Percentiles rank a stretch among this genome's conserved stretches.
Conservation (phyloP, 2,329 filamentous ascomycete species). For the Aspergillus japonicus region DNA sequence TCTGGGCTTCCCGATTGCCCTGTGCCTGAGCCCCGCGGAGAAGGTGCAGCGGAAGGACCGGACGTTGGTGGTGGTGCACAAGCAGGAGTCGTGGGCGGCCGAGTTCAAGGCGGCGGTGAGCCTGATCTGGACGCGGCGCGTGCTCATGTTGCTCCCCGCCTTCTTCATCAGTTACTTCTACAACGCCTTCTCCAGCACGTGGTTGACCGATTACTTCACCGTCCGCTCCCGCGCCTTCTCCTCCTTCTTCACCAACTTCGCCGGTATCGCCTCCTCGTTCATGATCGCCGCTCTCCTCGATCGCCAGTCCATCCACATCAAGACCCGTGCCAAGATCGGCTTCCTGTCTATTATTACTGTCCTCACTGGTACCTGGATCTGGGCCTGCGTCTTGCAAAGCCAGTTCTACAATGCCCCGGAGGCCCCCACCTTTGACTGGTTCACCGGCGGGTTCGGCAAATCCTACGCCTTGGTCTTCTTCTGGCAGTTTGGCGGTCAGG, state of each 20-base stretch:
- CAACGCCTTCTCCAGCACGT: slow-evolving; percentile 30
- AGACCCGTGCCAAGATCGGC: slow-evolving; percentile 9
- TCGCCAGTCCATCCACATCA: slow-evolving; percentile 14
- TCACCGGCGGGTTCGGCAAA: slow-evolving; percentile 14
- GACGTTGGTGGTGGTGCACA: slow-evolving; percentile 9
- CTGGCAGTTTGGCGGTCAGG: slow-evolving; percentile 11
- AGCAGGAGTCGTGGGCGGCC: slow-evolving; percentile 8
- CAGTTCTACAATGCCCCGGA: slow-evolving; percentile 10
- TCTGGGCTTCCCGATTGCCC: slow-evolving; percentile 9
- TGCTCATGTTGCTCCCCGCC: slow-evolving; percentile 21
- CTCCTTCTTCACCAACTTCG: slow-evolving; percentile 14
- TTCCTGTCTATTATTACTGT: slow-evolving; percentile 4
- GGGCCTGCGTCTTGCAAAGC: slow-evolving; percentile 10
- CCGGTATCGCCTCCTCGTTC: slow-evolving; percentile 12
- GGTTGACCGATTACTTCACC: slow-evolving; percentile 14
- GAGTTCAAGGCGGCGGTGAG: slow-evolving; percentile 12
- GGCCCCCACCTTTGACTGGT: slow-evolving; percentile 12
- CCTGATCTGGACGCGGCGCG: slow-evolving; percentile 7
- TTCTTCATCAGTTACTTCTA: slow-evolving; percentile 35
- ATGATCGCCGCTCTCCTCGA: slow-evolving; percentile 10
- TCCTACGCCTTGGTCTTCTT: slow-evolving; percentile 14
- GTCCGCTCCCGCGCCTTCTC: slow-evolving; percentile 12
- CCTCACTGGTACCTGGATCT: slow-evolving; percentile 12
- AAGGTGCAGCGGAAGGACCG: slow-evolving; percentile 13
- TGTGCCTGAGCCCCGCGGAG: slow-evolving; percentile 8